phyloP scores from a whole-genome alignment of 2,329 filamentous ascomycete species.

The Microcyclospora pomicola region DNA sequence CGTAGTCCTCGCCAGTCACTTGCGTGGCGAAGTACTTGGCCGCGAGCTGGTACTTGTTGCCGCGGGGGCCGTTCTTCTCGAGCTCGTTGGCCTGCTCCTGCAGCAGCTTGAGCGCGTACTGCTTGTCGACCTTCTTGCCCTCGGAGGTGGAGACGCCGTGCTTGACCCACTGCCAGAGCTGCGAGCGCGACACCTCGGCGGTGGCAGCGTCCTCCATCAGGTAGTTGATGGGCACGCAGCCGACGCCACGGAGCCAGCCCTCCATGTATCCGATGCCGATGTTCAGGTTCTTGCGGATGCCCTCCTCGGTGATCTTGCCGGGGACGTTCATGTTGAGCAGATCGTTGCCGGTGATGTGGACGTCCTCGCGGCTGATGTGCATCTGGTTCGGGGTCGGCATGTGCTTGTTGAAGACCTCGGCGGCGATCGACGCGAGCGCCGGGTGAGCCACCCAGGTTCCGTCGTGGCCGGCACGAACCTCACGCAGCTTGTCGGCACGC shows the following conservation, averaged over 20 bases:
- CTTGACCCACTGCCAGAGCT: constrained; percentile 92
- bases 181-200: constrained; percentile 83
- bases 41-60: constrained; percentile 83
- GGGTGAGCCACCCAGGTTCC: constrained; percentile 97
- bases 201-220: constrained; percentile 98
- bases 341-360: constrained; percentile 72
- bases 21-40: constrained; percentile 86
- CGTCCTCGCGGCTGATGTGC: constrained; percentile 79
- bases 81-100: constrained; percentile 73
- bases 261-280: constrained; percentile 98
- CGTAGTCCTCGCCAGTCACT: constrained; percentile 94
- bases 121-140: constrained; percentile 86
- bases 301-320: constrained; percentile 79
- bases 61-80: constrained; percentile 59
- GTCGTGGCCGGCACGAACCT: constrained; percentile 89
- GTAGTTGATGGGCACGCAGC: constrained; percentile 95
- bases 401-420: constrained; percentile 90
- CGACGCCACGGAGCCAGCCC: constrained; percentile 87
- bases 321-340: constrained; percentile 97
- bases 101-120: constrained; percentile 72
- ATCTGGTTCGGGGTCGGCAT: constrained; percentile 99
- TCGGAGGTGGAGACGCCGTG: constrained; percentile 63
- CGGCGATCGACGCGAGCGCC: constrained; percentile 73
- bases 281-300: constrained; percentile 94
- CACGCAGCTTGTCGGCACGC: constrained; percentile 87